These are phyloP conservation scores for Ceratonia siliqua DNA, from an alignment of 306 rosid genomes.

Conservation along the genomic window DNA sequence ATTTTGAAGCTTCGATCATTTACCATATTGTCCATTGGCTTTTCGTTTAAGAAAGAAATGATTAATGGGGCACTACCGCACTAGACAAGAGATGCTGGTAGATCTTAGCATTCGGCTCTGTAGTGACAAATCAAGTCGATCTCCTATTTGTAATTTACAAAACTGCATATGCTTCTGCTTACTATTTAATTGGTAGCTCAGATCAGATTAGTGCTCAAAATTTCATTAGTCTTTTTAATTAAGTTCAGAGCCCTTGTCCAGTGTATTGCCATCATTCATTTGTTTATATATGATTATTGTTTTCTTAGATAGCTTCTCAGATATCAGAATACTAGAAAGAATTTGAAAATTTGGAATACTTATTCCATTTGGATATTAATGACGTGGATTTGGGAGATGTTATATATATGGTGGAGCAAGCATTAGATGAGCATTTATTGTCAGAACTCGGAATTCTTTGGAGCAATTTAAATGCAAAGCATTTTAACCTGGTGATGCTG, in stretches of 20 bases:
- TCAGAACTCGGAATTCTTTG: neutral
- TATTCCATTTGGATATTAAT: neutral
- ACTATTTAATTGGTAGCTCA: slow-evolving; percentile 31
- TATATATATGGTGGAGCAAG: slow-evolving; percentile 17
- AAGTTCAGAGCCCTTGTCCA: slow-evolving; percentile 1
- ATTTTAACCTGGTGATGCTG: slow-evolving; percentile 24
- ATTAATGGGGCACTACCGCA: slow-evolving; percentile 26
- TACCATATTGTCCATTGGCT: slow-evolving; percentile 9
- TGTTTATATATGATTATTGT: neutral
- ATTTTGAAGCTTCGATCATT: slow-evolving; percentile 31
- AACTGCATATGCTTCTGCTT: slow-evolving; percentile 21
- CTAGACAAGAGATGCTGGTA: neutral
- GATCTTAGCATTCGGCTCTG: slow-evolving; percentile 44
- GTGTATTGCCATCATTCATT: slow-evolving; percentile 6
- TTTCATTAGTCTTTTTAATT: slow-evolving; percentile 5
- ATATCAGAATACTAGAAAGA: slow-evolving; percentile 2
- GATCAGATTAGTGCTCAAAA: slow-evolving; percentile 6
- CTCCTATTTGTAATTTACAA: slow-evolving; percentile 1
- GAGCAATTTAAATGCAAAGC: slow-evolving; percentile 13
- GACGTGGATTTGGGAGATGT: slow-evolving; percentile 29
- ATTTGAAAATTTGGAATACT: slow-evolving; percentile 15
- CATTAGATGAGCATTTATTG: slow-evolving; percentile 5
- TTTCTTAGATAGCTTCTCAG: slow-evolving; percentile 10
- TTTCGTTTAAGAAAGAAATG: slow-evolving; percentile 21
- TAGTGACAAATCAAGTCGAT: slow-evolving; percentile 34